Base-by-base conservation (phyloP, 176 grass and related monocot species). In the Cenchrus americanus region DNA sequence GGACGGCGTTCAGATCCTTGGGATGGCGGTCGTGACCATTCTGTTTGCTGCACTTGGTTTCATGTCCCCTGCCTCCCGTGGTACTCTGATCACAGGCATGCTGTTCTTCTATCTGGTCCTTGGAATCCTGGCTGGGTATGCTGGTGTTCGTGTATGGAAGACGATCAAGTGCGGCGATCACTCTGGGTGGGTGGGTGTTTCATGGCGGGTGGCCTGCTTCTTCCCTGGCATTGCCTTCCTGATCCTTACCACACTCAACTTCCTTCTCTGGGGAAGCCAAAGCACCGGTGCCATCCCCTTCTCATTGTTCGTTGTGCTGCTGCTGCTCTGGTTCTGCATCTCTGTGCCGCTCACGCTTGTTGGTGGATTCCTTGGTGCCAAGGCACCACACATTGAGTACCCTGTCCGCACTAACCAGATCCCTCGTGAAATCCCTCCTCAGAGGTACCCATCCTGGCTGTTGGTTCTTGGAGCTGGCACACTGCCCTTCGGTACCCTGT, bases 341-440 rank as follows among this genome's bases (percentile, higher is more conserved):
- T 94, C 92, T 0, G 87, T 94, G 63, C 92, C 92, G 5, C 92
- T 94, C 30, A 94, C 92, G 0, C 89, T 94, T 40, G 87, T 84
- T 4, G 92, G 92, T 51, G 92, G 92, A 79, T 91, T 85, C 74
- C 89, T 94, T 3, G 92, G 92, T 10, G 92, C 89, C 84, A 94
- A 91, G 87, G 89, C 92, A 21, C 73, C 82, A 0, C 92, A 91
- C 78, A 94, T 94, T 42, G 92, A 92, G 84, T 94, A 91, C 73
- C 92, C 92, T 57, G 92, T 94, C 46, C 87, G 89, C 60, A 94
- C 92, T 1, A 94, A 94, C 83, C 92, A 94, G 84, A 94, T 94
- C 55, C 92, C 92, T 13, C 92, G 92, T 18, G 92, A 94, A 65
- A 91, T 91, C 58, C 92, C 92, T 43, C 87, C 89, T 10, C 92